A percentile compares a stretch with the other conserved stretches of the same genome.
Evolutionary conservation across 1,284 basidiomycete genomes (phyloP).

Genomic region (Inonotus obliquus): DNA sequence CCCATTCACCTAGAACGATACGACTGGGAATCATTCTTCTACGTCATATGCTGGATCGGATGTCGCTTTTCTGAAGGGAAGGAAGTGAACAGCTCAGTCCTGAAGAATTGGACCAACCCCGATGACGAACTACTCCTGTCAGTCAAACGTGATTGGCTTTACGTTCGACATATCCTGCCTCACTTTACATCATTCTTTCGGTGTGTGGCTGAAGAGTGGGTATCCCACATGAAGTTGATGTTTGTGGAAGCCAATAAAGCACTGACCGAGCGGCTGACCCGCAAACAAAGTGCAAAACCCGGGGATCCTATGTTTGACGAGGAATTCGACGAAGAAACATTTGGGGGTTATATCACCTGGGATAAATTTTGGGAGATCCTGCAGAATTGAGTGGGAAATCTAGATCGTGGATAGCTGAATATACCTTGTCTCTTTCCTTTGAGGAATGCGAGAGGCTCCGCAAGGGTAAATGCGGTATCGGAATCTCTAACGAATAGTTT

Average conservation of each 20-base stretch:
- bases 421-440: too few relatives aligned
- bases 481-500: too few relatives aligned
- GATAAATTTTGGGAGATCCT: neutral
- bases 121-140: neutral
- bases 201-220: neutral
- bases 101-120: neutral
- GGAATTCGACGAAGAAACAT: neutral
- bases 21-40: conserved; percentile 5
- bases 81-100: neutral
- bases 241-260: neutral
- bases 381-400: too few relatives aligned
- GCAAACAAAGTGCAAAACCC: neutral
- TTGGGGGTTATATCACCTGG: neutral
- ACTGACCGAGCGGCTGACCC: neutral
- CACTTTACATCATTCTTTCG: neutral
- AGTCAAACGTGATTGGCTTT: neutral
- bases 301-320: neutral
- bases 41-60: conserved; percentile 1
- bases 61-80: neutral
- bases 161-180: neutral
- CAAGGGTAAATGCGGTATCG: too few relatives aligned
- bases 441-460: too few relatives aligned
- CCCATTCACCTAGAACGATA: neutral
- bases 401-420: too few relatives aligned
- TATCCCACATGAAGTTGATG: neutral